A percentile compares a stretch with the other conserved stretches of the same genome.
These are phyloP conservation scores for Zea mays DNA, from an alignment of 176 grass and related monocot species.

Conservation along the genomic window Zm-B73-REFERENCE-NAM-5.0 NC_050100.1:184913501-184914000, in stretches of 20 bases:
- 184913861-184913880: slow-evolving; percentile 74
- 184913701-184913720: slow-evolving; percentile 65
- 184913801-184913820: slow-evolving; percentile 91
- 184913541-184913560: slow-evolving; percentile 88
- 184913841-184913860: slow-evolving; percentile 79
- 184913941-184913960: slow-evolving; percentile 71
- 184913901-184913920: slow-evolving; percentile 50
- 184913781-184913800: slow-evolving; percentile 82
- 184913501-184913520: slow-evolving; percentile 82
- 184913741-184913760: slow-evolving; percentile 65
- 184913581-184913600: slow-evolving; percentile 64
- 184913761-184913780: slow-evolving; percentile 75
- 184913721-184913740: slow-evolving; percentile 78
- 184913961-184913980: slow-evolving; percentile 76
- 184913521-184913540: slow-evolving; percentile 97
- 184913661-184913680: slow-evolving; percentile 48
- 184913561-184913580: slow-evolving; percentile 83
- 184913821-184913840: slow-evolving; percentile 75
- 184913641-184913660: slow-evolving; percentile 82
- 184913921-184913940: slow-evolving; percentile 54
- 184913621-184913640: slow-evolving; percentile 53
- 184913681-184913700: slow-evolving; percentile 61
- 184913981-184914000: slow-evolving; percentile 38
- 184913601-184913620: slow-evolving; percentile 53
- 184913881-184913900: slow-evolving; percentile 51